Base-by-base conservation (phyloP, 805 yeast species). In the Saccharomycopsis babjevae region DNA sequence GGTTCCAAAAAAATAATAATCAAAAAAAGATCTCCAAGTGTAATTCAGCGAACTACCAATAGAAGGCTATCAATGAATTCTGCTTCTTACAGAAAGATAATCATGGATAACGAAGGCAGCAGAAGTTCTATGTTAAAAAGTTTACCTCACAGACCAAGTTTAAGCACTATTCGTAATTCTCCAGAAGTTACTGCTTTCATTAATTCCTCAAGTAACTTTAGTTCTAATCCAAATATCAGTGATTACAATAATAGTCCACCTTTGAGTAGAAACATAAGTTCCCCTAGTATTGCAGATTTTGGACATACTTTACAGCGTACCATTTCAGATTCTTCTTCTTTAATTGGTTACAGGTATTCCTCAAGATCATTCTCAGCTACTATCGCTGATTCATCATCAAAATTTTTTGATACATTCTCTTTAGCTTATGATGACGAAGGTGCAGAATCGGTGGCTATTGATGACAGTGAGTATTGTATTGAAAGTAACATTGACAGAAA, bases 391-490 rank as follows among this genome's bases (percentile, higher is more conserved):
- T 30, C 36, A n/a, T 36, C 42, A 18, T n/a, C 42, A 5, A 59
- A 58, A 25, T 62, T 40, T 50, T 62, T 62, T 57, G 65, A 62
- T 34, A 61, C 65, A 13, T 56, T 62, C 18, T 60, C 63, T 3
- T 20, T 62, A 15, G 43, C 36, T 46, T 60, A 25, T 43, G 65
- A 60, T 54, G 57, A 61, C 16, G 57, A 57, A 18, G 59, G 58
- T 18, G 40, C 16, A 3, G 34, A 43, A 11, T 57, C 52, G 34
- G 61, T 39, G 10, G 46, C 15, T 25, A 5, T 32, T 1, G 32
- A 43, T 11, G 60, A 54, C 46, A 59, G 42, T 2, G 50, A 54
- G 16, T 57, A 61, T 16, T 13, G 10, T 18, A 46, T 50, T 40
- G 36, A 5, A 20, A 20, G 59, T 36, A 57, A 30, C n/a, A 20